Percentiles rank a stretch among this genome's conserved stretches.
Conservation (phyloP, 1,284 basidiomycete genomes). For the Pseudozyma hubeiensis region DNA sequence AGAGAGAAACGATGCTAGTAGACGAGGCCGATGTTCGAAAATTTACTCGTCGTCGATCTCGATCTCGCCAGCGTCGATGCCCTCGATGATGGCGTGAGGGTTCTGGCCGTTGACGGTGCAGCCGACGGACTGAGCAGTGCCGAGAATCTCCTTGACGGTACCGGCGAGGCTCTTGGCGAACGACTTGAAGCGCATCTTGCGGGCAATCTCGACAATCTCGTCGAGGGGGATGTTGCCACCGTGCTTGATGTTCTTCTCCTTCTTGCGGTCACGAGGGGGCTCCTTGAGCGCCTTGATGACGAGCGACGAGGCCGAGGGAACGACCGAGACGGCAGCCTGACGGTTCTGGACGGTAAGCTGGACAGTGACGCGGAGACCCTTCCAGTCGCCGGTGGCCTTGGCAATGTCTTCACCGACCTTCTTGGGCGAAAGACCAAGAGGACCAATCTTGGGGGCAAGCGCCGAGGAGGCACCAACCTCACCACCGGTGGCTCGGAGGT, state of each 20-base stretch:
- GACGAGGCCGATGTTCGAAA: not conserved
- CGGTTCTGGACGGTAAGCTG: constrained; percentile 99
- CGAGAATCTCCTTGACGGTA: constrained; percentile 79
- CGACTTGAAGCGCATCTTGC: constrained; percentile 96
- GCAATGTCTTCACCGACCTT: constrained; percentile 99
- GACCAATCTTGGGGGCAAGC: constrained; percentile 99
- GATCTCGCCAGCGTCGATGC: constrained; percentile 92
- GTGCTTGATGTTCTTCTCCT: constrained; percentile 99
- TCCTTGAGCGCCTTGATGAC: constrained; percentile 99
- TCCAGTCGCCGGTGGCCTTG: constrained; percentile 98
- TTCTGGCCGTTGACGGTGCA: constrained; percentile 96
- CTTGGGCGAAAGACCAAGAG: constrained; percentile 99
- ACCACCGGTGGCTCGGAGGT: constrained; percentile 98
- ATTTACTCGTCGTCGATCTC: constrained; percentile 70
- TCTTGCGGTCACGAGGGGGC: constrained; percentile 98
- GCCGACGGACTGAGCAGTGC: constrained; percentile 82
- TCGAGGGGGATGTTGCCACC: constrained; percentile 93
- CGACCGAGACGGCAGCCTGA: constrained; percentile 96
- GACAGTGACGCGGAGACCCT: constrained; percentile 98
- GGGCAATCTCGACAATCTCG: constrained; percentile 93
- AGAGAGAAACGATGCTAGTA: constrained; percentile 24
- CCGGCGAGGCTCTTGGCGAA: constrained; percentile 90
- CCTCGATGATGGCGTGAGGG: constrained; percentile 95
- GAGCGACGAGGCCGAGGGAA: constrained; percentile 96
- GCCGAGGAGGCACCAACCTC: constrained; percentile 99